These are phyloP conservation scores for Clarireedia monteithiana DNA, from an alignment of 2,329 filamentous ascomycete species.

Conservation along the genomic window DNA sequence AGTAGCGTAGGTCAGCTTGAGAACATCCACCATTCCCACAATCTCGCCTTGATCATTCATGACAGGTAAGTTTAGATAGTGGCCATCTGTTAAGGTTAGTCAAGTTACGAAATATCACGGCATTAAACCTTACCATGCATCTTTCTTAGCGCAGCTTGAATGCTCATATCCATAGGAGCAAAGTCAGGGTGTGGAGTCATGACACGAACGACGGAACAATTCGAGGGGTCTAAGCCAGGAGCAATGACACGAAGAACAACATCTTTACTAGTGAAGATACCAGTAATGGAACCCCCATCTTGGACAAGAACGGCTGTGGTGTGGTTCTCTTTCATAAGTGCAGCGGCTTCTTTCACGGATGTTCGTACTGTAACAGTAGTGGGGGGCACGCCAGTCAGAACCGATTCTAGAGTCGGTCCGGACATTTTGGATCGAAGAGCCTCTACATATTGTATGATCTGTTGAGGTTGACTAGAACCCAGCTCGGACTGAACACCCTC, in stretches of 20 bases:
- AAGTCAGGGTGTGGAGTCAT: constrained; percentile 99
- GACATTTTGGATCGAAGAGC: constrained; percentile 95
- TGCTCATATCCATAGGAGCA: constrained; percentile 97
- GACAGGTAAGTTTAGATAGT: constrained; percentile 95
- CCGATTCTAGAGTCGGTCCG: constrained; percentile 88
- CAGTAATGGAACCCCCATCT: constrained; percentile 93
- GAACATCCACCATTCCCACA: constrained; percentile 97
- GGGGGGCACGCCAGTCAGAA: constrained; percentile 84
- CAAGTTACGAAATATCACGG: not conserved
- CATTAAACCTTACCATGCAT: constrained; percentile 76
- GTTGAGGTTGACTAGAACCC: constrained; percentile 90
- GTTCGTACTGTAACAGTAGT: constrained; percentile 94
- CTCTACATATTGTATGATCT: constrained; percentile 98
- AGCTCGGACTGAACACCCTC: constrained; percentile 97
- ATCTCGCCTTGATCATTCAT: constrained; percentile 98
- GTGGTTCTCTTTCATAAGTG: constrained; percentile 97
- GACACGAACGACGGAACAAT: constrained; percentile 94
- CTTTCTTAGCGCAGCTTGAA: constrained; percentile 93
- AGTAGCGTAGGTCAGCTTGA: constrained; percentile 96
- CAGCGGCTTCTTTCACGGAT: constrained; percentile 90
- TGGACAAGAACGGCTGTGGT: constrained; percentile 94
- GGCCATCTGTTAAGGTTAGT: constrained; percentile 60
- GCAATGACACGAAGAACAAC: constrained; percentile 97
- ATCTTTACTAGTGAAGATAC: constrained; percentile 99
- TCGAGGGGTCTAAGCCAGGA: constrained; percentile 85